Evolutionary conservation across 495 filamentous ascomycete genomes (phyloP).

Genomic region (Penicillium antarcticum): DNA sequence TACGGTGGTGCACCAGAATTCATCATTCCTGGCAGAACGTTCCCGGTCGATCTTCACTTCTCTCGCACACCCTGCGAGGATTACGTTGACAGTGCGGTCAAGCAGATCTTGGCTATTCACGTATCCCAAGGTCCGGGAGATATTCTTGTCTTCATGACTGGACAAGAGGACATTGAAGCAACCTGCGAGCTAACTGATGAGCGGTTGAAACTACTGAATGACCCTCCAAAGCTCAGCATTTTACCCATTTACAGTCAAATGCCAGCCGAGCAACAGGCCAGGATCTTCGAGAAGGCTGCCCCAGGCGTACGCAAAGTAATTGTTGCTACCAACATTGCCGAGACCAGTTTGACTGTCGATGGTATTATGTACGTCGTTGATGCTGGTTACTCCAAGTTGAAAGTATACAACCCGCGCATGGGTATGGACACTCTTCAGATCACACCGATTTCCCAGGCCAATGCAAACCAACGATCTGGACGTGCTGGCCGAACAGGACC

Average conservation of each 20-base stretch:
- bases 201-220: constrained; percentile 84
- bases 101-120: constrained; percentile 96
- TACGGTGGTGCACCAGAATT: constrained; percentile 98
- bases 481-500: constrained; percentile 94
- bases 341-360: constrained; percentile 96
- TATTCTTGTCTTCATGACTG: constrained; percentile 99
- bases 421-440: constrained; percentile 99
- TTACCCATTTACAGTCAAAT: constrained; percentile 99
- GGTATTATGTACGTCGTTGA: constrained; percentile 99
- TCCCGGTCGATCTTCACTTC: constrained; percentile 95
- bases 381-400: constrained; percentile 92
- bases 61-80: constrained; percentile 95
- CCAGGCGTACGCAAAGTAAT: constrained; percentile 95
- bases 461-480: constrained; percentile 88
- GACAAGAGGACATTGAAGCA: constrained; percentile 96
- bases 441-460: constrained; percentile 96
- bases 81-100: constrained; percentile 95
- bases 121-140: constrained; percentile 89
- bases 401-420: constrained; percentile 98
- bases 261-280: constrained; percentile 96
- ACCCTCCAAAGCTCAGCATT: constrained; percentile 91
- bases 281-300: constrained; percentile 89
- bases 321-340: constrained; percentile 97
- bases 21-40: constrained; percentile 93
- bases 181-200: constrained; percentile 93